Percentiles rank a stretch among this genome's conserved stretches.
phyloP scores from a whole-genome alignment of 495 filamentous ascomycete species.

The Annulohypoxylon moriforme region DNA sequence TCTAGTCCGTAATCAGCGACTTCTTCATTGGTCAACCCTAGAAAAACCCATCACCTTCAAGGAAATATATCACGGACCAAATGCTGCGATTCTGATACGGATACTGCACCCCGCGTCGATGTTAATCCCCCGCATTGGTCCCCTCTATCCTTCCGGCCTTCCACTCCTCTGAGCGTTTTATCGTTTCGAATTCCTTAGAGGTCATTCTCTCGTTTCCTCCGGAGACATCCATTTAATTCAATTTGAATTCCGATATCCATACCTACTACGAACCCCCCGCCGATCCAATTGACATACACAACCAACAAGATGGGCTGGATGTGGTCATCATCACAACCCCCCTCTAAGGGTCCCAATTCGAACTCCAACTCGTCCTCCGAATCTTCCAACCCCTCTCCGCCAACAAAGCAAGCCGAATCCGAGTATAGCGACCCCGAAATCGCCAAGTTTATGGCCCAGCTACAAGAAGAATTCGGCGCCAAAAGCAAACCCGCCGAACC shows the following conservation, averaged over 20 bases:
- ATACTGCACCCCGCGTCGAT: conserved; percentile 32
- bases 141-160: neutral
- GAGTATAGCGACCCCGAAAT: conserved; percentile 53
- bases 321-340: conserved; percentile 54
- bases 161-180: conserved; percentile 11
- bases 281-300: conserved; percentile 12
- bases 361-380: conserved; percentile 18
- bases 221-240: conserved; percentile 10
- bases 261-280: neutral
- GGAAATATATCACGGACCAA: conserved; percentile 34
- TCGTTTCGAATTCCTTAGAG: neutral
- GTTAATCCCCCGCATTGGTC: conserved; percentile 33
- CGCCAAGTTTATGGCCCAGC: conserved; percentile 54
- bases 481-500: conserved; percentile 13
- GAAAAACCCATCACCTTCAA: conserved; percentile 22
- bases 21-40: conserved; percentile 25
- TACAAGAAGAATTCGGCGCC: conserved; percentile 48
- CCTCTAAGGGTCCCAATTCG: conserved; percentile 27
- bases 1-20: conserved; percentile 17
- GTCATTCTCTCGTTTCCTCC: neutral
- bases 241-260: conserved; percentile 20
- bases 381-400: conserved; percentile 21
- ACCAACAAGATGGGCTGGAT: conserved; percentile 62
- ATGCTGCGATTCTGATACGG: conserved; percentile 13
- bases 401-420: conserved; percentile 37